phyloP scores from a whole-genome alignment of 106 monocot species.

The Vanilla planifolia region DNA sequence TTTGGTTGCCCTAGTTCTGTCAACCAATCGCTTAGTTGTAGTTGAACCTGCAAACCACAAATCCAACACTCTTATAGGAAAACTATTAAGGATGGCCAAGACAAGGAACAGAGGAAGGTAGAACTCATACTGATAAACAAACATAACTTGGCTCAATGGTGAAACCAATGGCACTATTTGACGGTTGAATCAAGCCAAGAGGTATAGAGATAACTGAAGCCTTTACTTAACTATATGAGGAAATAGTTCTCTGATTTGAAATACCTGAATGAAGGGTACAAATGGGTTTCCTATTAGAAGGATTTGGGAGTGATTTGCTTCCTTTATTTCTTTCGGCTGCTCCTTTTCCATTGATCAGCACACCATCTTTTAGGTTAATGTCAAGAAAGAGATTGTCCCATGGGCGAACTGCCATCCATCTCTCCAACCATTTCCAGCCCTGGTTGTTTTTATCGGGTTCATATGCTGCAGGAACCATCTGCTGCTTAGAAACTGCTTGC shows the following conservation, averaged over 20 bases:
- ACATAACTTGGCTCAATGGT: too few species aligned
- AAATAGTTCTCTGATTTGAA: conserved; percentile 26
- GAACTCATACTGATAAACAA: too few species aligned
- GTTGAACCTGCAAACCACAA: conserved; percentile 13
- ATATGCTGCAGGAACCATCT: conserved; percentile 22
- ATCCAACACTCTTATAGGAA: too few species aligned
- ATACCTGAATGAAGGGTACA: conserved; percentile 23
- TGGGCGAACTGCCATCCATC: conserved; percentile 93
- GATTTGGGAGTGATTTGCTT: conserved; percentile 18
- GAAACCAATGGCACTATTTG: too few species aligned
- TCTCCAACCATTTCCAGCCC: conserved; percentile 92
- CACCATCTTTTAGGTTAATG: conserved; percentile 52
- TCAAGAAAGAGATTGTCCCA: conserved; percentile 90
- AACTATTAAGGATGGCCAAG: too few species aligned
- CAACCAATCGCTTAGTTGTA: conserved; percentile 14
- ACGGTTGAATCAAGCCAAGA: too few species aligned
- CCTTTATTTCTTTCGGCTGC: conserved; percentile 13
- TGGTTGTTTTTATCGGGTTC: conserved; percentile 74
- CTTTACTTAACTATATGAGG: conserved; percentile 45
- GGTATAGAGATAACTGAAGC: too few species aligned
- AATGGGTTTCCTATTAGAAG: conserved; percentile 20
- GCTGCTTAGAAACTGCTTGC: conserved; percentile 69
- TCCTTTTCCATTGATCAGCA: conserved; percentile 9
- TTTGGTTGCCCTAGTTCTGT: conserved; percentile 6
- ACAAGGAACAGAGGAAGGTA: too few species aligned